Base-by-base conservation (phyloP, 768 basidiomycete species). In the Sutorius australiensis region DNA sequence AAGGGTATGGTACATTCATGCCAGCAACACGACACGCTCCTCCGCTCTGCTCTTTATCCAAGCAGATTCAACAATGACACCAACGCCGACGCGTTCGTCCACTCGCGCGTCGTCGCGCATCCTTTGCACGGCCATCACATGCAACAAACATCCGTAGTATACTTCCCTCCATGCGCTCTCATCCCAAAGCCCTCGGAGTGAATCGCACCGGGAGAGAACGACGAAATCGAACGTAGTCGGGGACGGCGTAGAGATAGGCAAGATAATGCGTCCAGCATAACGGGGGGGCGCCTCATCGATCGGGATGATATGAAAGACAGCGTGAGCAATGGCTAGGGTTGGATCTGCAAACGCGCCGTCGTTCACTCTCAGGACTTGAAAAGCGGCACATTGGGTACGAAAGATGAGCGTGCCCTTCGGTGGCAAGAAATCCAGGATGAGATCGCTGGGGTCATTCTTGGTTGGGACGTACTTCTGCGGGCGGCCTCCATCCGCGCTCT, bases 331-430 rank as follows among this genome's bases (percentile, higher is more conserved):
- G 5, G 48, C 17, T 13, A n/a, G 32, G n/a, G 32, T 40, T 2
- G 40, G 21, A 7, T 52, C 34, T 14, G 34, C 21, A 17, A 32
- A 6, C 11, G 11, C 31, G 24, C 34, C 31, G 28, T 41, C 43
- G 10, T 50, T 48, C 30, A 55, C 12, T 17, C 14, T 55, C 16
- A 16, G 27, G 11, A 59, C 59, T 28, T 11, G 37, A 17, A 65
- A 58, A 12, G 17, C n/a, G 6, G 59, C 49, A 7, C 52, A 53
- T 12, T 47, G 58, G 14, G 64, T 65, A 5, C 56, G 59, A 44
- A 66, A 65, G 44, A 63, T n/a, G 43, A 65, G 61, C n/a, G 64
- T 58, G 4, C 64, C 64, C 1, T n/a, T 19, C 1, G 56, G 56
- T 17, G 51, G 52, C 10, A 34, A 14, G n/a, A 47, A 33, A 27